phyloP scores from a whole-genome alignment of 2,329 filamentous ascomycete genomes.

The Diaporthe vaccinii region DNA sequence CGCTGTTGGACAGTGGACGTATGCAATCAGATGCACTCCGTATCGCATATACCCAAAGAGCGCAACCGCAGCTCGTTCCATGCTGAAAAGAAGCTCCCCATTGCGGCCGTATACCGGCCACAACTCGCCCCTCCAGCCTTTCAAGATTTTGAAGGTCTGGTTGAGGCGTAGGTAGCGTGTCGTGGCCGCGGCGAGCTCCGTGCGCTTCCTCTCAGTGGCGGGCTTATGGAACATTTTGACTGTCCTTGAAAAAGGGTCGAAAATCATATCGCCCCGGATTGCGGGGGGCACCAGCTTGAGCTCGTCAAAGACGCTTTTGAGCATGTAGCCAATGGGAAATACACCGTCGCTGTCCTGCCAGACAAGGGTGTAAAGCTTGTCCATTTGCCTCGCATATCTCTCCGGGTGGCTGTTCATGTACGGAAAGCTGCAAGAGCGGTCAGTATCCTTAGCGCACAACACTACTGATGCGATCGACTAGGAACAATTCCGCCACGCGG shows the following conservation, averaged over 20 bases:
- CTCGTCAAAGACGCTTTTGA: conserved; percentile 62
- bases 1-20: conserved; percentile 63
- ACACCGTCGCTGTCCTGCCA: conserved; percentile 74
- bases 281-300: conserved; percentile 62
- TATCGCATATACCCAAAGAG: conserved; percentile 84
- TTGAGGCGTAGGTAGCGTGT: conserved; percentile 77
- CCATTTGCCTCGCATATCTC: conserved; percentile 67
- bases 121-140: conserved; percentile 84
- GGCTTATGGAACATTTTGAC: conserved; percentile 73
- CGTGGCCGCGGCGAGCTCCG: conserved; percentile 66
- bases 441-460: conserved; percentile 32
- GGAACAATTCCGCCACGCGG: background rate
- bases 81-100: conserved; percentile 75
- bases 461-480: background rate
- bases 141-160: conserved; percentile 80
- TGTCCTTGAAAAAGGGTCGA: conserved; percentile 72
- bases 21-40: conserved; percentile 86
- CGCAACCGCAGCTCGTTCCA: conserved; percentile 81
- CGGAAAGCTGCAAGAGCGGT: conserved; percentile 74
- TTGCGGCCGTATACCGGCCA: conserved; percentile 82
- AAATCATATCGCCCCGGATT: conserved; percentile 70
- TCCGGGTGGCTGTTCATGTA: conserved; percentile 74
- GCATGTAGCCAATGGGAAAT: conserved; percentile 73
- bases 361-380: conserved; percentile 76
- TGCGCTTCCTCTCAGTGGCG: conserved; percentile 72